These are phyloP conservation scores for Zostera marina DNA, from an alignment of 116 monocot species.

Conservation along the genomic window DNA sequence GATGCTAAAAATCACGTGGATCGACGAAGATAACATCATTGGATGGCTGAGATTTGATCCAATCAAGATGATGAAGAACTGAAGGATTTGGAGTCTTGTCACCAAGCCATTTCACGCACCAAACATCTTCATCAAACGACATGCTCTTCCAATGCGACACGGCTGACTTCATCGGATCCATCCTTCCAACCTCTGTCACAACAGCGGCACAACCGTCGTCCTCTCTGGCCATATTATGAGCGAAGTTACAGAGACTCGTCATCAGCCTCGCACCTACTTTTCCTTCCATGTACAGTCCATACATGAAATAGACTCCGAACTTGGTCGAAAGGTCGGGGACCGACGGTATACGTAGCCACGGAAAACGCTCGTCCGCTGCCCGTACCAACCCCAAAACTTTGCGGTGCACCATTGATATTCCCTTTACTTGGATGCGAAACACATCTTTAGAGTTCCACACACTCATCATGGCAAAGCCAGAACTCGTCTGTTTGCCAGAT, in stretches of 20 bases:
- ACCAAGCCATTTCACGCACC: conserved; percentile 51
- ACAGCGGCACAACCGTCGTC: conserved; percentile 33
- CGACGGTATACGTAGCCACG: conserved; percentile 45
- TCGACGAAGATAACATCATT: conserved; percentile 41
- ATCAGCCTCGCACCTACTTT: conserved; percentile 16
- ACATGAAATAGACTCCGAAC: conserved; percentile 46
- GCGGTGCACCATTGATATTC: conserved; percentile 5
- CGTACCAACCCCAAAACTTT: conserved; percentile 9
- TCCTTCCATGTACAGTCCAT: conserved; percentile 33
- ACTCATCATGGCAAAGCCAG: conserved; percentile 37
- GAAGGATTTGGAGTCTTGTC: conserved; percentile 1
- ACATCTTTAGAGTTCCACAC: conserved; percentile 31
- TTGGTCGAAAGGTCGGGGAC: conserved; percentile 30
- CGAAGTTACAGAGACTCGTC: conserved; percentile 17
- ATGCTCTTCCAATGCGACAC: conserved; percentile 41
- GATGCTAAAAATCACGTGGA: conserved; percentile 29
- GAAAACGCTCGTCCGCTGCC: conserved; percentile 18
- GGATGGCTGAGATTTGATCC: conserved; percentile 17
- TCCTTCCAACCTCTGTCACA: conserved; percentile 36
- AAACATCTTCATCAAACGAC: conserved; percentile 58
- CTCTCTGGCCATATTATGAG: conserved; percentile 39
- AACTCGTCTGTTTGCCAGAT: not conserved
- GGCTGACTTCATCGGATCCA: conserved; percentile 19
- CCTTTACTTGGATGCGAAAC: conserved; percentile 17
- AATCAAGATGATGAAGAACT: conserved; percentile 8